Base-by-base conservation (phyloP, 1,284 basidiomycete genomes). In the Rhodotorula sp. region DNA sequence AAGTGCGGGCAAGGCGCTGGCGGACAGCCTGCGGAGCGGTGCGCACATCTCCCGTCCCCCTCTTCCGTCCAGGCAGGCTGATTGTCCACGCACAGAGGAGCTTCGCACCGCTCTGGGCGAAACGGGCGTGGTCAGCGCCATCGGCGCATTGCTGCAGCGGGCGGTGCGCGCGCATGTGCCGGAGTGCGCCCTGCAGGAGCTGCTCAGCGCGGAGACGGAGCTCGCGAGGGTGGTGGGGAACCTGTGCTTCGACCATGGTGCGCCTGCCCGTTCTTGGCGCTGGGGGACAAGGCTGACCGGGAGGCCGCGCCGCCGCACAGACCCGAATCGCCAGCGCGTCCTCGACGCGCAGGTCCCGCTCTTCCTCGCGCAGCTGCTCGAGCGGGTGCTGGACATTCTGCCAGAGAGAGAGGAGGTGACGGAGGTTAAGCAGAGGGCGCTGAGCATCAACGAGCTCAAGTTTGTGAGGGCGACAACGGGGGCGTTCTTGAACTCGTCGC, bases 381-480 rank as follows among this genome's bases (percentile, higher is more conserved):
- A 36, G 1, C 7, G 15, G 8, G 22, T 46, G 22, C 53, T 69
- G 3, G 68, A 32, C 0, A 8, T 59, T 8, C 7, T 27, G 2
- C n/a, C 39, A 0, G 66, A 61, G 27, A 41, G 27, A 0, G 37
- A 17, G 37, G 15, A 22, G 54, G 10, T 44, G 22, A 15, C 29
- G 15, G n/a, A 15, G 9, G 46, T 22, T 29, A n/a, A 27, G 51
- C 51, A 54, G 37, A 44, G 50, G 32, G 8, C 9, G 17, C 46
- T 71, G 25, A 44, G 44, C n/a, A 15, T 68, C n/a, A 50, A 56
- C 12, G 70, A 71, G 34, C 85, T 93, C 53, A 89, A 87, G 78
- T 84, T 93, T 69, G 84, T 92, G 64, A 88, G 88, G 78, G 92
- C 90, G 8, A 86, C 90, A 8, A 86, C 92, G 67, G 92, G 92